Evolutionary conservation across 768 basidiomycete genomes (phyloP).

Genomic region (Pleurotus eryngii): DNA sequence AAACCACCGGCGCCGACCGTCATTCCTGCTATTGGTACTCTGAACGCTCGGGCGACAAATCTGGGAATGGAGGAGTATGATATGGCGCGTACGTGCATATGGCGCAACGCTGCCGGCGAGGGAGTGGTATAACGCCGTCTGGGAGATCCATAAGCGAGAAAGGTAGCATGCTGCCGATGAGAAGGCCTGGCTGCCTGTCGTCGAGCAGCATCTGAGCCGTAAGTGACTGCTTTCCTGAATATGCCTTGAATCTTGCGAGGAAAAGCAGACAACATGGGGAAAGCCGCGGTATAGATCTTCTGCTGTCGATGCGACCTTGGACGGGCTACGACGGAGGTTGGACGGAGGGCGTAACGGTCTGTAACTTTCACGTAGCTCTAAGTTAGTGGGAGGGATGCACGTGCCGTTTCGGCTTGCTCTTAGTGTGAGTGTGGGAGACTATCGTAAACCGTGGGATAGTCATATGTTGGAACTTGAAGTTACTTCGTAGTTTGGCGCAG

Average conservation of each 20-base stretch:
- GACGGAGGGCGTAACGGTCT: too few relatives aligned
- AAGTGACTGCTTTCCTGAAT: slow-evolving; percentile 47
- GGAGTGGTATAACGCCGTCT: slow-evolving; percentile 46
- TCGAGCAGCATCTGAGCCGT: slow-evolving; percentile 43
- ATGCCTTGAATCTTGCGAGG: slow-evolving; percentile 34
- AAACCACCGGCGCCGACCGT: slow-evolving; percentile 89
- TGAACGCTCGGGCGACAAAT: slow-evolving; percentile 83
- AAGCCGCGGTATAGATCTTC: not conserved
- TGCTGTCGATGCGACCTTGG: too few relatives aligned
- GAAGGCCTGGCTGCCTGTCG: slow-evolving; percentile 35
- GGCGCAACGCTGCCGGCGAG: slow-evolving; percentile 45
- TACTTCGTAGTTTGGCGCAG: too few relatives aligned
- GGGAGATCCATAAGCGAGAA: slow-evolving; percentile 51
- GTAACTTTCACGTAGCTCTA: too few relatives aligned
- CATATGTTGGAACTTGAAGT: not conserved
- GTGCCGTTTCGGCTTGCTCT: too few relatives aligned
- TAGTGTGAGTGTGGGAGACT: not conserved
- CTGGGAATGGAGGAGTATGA: slow-evolving; percentile 90
- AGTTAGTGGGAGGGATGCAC: too few relatives aligned
- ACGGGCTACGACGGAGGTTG: too few relatives aligned
- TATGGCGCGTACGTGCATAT: slow-evolving; percentile 68
- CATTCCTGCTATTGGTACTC: slow-evolving; percentile 84
- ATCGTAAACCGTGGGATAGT: not conserved
- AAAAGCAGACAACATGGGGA: slow-evolving; percentile 40
- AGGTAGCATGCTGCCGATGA: slow-evolving; percentile 57